A percentile compares a stretch with the other conserved stretches of the same genome.
Evolutionary conservation across 805 yeast genomes (phyloP).

Genomic region (Tetrapisispora nanseiensis): DNA sequence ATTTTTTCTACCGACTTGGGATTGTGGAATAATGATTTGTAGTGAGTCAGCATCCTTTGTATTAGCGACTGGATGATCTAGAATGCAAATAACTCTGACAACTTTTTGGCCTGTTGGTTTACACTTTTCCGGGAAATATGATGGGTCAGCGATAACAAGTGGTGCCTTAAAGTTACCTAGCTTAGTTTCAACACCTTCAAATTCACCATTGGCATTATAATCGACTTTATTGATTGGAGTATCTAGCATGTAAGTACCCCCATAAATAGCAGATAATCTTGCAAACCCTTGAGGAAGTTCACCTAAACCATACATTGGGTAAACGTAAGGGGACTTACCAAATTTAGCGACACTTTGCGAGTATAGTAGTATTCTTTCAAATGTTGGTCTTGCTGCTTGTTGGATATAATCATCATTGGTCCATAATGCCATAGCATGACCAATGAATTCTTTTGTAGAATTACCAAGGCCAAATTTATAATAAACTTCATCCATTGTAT

Average conservation of each 20-base stretch:
- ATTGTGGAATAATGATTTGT: conserved; percentile 93
- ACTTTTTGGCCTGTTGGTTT: conserved; percentile 30
- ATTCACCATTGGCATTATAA: conserved; percentile 61
- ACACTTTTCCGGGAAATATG: conserved; percentile 71
- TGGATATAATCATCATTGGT: conserved; percentile 81
- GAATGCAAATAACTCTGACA: conserved; percentile 55
- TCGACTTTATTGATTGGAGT: conserved; percentile 88
- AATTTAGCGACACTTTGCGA: conserved; percentile 86
- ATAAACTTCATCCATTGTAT: conserved; percentile 87
- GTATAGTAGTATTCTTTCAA: conserved; percentile 76
- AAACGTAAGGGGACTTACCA: conserved; percentile 93
- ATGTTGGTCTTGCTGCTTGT: conserved; percentile 86
- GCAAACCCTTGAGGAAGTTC: conserved; percentile 99
- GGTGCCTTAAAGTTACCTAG: conserved; percentile 91
- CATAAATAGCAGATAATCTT: conserved; percentile 89
- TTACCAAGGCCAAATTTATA: conserved; percentile 81
- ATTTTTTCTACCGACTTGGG: conserved; percentile 84
- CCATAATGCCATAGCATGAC: conserved; percentile 98
- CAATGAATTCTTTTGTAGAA: conserved; percentile 92
- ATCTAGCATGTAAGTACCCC: conserved; percentile 97
- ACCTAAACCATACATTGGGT: conserved; percentile 93
- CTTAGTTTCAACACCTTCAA: conserved; percentile 80
- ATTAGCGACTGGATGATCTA: conserved; percentile 81
- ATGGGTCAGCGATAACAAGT: conserved; percentile 92
- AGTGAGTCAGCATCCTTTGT: conserved; percentile 78